phyloP scores from a whole-genome alignment of 352 stramenopile species.

The Pythium grandisporangium region DNA sequence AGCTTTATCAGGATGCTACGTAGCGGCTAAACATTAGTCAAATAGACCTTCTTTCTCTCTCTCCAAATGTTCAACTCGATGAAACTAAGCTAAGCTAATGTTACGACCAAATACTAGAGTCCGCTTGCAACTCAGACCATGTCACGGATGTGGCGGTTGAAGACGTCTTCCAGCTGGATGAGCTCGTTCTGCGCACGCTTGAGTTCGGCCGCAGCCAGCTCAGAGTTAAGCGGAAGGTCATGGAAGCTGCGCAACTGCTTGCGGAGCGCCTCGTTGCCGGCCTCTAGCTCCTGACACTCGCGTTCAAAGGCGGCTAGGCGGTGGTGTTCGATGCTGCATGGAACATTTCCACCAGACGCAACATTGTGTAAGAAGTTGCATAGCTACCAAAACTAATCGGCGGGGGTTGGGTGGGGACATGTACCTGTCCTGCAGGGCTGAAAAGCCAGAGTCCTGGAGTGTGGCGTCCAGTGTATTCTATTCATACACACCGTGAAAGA shows the following conservation, averaged over 20 bases:
- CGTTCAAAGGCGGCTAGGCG: conserved; percentile 17
- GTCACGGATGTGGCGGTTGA: conserved; percentile 33
- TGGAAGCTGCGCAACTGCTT: conserved; percentile 25
- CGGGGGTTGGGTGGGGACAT: too few relatives aligned
- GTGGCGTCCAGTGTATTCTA: conserved; percentile 11
- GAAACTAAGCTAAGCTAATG: too few relatives aligned
- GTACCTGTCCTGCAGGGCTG: conserved; percentile 11
- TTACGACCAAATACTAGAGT: too few relatives aligned
- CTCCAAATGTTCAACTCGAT: too few relatives aligned
- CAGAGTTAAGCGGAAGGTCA: conserved; percentile 23
- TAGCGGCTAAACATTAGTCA: too few relatives aligned
- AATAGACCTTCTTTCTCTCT: too few relatives aligned
- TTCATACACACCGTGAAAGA: too few relatives aligned
- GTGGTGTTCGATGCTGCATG: conserved; percentile 24
- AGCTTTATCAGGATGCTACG: too few relatives aligned
- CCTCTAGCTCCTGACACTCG: conserved; percentile 26
- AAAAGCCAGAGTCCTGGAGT: conserved; percentile 16
- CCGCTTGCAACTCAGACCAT: conserved; percentile 24
- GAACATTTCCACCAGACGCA: too few relatives aligned
- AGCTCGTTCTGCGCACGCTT: conserved; percentile 21
- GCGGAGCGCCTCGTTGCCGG: conserved; percentile 15
- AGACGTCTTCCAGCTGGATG: conserved; percentile 30
- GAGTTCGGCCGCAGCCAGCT: conserved; percentile 23
- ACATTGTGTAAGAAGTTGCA: too few relatives aligned
- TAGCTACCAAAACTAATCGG: too few relatives aligned